A percentile compares a stretch with the other conserved stretches of the same genome.
These are phyloP conservation scores for Apiospora phragmitis DNA, from an alignment of 2,329 filamentous ascomycete genomes.

Conservation along the genomic window DNA sequence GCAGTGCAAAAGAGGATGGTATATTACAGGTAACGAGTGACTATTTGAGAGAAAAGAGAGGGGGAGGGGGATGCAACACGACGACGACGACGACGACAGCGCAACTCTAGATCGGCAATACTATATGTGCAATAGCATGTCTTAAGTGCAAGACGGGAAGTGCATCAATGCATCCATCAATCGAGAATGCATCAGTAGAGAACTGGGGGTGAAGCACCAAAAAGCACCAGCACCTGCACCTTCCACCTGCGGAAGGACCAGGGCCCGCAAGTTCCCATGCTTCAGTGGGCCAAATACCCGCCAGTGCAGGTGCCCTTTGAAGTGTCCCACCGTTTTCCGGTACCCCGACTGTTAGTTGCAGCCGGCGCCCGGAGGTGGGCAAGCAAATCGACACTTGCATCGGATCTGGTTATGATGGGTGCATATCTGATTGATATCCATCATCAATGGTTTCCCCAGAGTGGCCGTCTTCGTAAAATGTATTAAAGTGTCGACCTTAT, in stretches of 20 bases:
- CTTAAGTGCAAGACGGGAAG: not conserved
- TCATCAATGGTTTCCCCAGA: not conserved
- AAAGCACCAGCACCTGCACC: not conserved
- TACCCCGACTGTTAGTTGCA: not conserved
- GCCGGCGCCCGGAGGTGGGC: not conserved
- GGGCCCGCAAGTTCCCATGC: not conserved
- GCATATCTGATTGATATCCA: not conserved
- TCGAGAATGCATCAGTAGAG: not conserved
- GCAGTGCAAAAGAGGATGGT: not conserved
- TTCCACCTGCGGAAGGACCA: not conserved
- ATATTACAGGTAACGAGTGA: slow-evolving; percentile 4
- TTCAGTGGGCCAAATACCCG: not conserved
- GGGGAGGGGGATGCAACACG: not conserved
- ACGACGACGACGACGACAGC: not conserved
- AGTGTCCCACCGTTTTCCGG: not conserved
- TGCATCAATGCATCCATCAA: not conserved
- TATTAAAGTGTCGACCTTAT: not conserved
- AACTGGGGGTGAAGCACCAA: not conserved
- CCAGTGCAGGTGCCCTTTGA: not conserved
- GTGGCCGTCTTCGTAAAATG: not conserved
- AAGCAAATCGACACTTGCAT: slow-evolving; percentile 7
- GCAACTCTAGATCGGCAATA: not conserved
- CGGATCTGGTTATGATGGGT: not conserved
- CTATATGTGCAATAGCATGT: not conserved
- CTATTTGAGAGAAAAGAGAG: not conserved